Percentiles rank a stretch among this genome's conserved stretches.
phyloP scores from a whole-genome alignment of 176 grass and related monocot species.

The Poa annua region DNA sequence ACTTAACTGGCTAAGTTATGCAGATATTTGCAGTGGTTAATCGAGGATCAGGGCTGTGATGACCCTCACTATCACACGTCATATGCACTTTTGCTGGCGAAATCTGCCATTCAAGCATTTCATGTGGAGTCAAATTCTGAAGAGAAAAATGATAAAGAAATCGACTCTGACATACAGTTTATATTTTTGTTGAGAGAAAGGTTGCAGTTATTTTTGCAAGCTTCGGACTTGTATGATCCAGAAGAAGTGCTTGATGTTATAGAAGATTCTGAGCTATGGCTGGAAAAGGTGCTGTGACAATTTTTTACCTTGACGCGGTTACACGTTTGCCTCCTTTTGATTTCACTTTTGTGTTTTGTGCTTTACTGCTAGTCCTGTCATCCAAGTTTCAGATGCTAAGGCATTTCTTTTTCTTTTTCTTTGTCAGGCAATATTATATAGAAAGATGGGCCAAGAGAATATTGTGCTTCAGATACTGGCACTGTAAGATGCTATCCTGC shows the following conservation, averaged over 20 bases:
- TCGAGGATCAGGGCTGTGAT: constrained; percentile 86
- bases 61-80: constrained; percentile 88
- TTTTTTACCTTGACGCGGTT: constrained; percentile 22
- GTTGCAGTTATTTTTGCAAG: constrained; percentile 93
- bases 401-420: constrained; percentile 29
- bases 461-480: constrained; percentile 99
- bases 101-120: constrained; percentile 71
- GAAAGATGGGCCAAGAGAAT: constrained; percentile 98
- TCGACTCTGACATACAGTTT: constrained; percentile 44
- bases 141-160: constrained; percentile 45
- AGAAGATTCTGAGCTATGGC: constrained; percentile 90
- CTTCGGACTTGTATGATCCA: constrained; percentile 94
- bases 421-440: constrained; percentile 93
- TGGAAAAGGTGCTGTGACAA: constrained; percentile 74
- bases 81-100: constrained; percentile 79
- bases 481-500: constrained; percentile 67
- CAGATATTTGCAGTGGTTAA: constrained; percentile 98
- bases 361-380: constrained; percentile 10
- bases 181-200: constrained; percentile 73
- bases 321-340: neutral
- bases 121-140: constrained; percentile 41
- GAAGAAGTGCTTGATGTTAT: constrained; percentile 93
- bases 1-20: constrained; percentile 27
- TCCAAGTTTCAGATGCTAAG: constrained; percentile 32
- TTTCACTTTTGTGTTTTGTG: neutral